phyloP scores from a whole-genome alignment of 2,329 filamentous ascomycete genomes.

The Colletotrichum acutatum region DNA sequence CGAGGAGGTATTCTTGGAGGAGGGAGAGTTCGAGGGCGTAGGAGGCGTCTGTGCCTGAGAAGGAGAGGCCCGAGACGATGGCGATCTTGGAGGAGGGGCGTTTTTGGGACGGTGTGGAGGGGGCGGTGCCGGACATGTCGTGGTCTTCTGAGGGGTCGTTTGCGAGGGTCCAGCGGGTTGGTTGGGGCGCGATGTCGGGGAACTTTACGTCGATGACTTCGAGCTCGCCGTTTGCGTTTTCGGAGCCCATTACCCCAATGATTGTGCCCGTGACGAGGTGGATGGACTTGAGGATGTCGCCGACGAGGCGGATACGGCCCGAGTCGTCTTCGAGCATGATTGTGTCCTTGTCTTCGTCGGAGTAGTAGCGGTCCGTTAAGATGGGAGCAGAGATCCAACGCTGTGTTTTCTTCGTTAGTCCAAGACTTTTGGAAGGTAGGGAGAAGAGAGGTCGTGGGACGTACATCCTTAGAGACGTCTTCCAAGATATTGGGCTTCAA shows the following conservation, averaged over 20 bases:
- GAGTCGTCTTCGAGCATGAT: constrained; percentile 97
- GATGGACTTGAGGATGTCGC: constrained; percentile 72
- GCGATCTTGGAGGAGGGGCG: constrained; percentile 71
- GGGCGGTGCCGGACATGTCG: constrained; percentile 65
- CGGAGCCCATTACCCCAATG: constrained; percentile 92
- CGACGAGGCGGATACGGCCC: constrained; percentile 83
- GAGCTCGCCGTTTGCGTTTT: constrained; percentile 91
- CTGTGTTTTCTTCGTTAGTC: constrained; percentile 54
- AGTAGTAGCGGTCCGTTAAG: constrained; percentile 80
- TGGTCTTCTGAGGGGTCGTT: constrained; percentile 59
- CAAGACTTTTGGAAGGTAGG: neutral
- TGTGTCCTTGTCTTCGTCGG: constrained; percentile 68
- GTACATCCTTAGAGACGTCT: constrained; percentile 91
- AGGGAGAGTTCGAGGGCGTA: constrained; percentile 82
- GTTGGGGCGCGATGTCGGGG: constrained; percentile 86
- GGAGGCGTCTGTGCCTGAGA: constrained; percentile 78
- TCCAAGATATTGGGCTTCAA: constrained; percentile 96
- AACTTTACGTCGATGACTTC: constrained; percentile 92
- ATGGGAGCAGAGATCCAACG: constrained; percentile 90
- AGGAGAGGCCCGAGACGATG: constrained; percentile 87
- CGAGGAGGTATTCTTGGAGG: constrained; percentile 87
- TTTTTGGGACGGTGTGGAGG: constrained; percentile 36
- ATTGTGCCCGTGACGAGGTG: constrained; percentile 93
- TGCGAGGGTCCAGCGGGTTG: constrained; percentile 79
- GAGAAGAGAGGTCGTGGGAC: constrained; percentile 39